Base-by-base conservation (phyloP, 139 green algal species). In the Tetradesmus lagerheimii region DNA sequence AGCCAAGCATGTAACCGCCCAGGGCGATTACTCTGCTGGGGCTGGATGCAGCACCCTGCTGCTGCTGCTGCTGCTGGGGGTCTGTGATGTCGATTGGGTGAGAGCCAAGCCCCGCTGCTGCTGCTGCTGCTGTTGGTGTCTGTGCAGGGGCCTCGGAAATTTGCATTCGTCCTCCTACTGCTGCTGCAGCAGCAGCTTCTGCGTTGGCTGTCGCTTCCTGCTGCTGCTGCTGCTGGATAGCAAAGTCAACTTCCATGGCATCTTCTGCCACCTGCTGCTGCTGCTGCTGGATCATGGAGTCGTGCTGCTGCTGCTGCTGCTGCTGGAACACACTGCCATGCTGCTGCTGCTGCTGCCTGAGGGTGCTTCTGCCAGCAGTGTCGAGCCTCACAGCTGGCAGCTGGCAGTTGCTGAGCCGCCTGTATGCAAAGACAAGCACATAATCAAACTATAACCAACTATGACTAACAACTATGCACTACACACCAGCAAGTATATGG, bases 371-470 rank as follows among this genome's bases (percentile, higher is more conserved):
- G 34, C 53, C 74, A 62, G 34, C 43, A 18, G 31, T 87, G 81
- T 53, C 31, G 5, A 88, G 71, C 3, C 27, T 18, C n/a, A 88
- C 83, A 35, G 83, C 83, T 34, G 83, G 83, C 50, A 88, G 38
- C 64, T 80, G 83, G 41, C n/a, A 88, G 64, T 81, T 88, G 15
- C 37, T 41, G 27, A 88, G 41, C 2, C 83, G 41, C 31, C 83
- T 80, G 64, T 39, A 88, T 29, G 14, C 57, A 71, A 4, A 31
- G 11, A 12, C 11, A 57, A 57, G 45, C 45, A 57, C 45, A n/a
- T n/a, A n/a, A n/a, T n/a, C n/a, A n/a, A n/a, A n/a, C n/a, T n/a
- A n/a, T n/a, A n/a, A n/a, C n/a, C n/a, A n/a, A n/a, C n/a, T n/a
- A n/a, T n/a, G n/a, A n/a, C n/a, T n/a, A n/a, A n/a, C n/a, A n/a